Percentiles rank a stretch among this genome's conserved stretches.
Evolutionary conservation across 2,329 filamentous ascomycete species (phyloP).

Genomic region (Penicillium janthinellum): DNA sequence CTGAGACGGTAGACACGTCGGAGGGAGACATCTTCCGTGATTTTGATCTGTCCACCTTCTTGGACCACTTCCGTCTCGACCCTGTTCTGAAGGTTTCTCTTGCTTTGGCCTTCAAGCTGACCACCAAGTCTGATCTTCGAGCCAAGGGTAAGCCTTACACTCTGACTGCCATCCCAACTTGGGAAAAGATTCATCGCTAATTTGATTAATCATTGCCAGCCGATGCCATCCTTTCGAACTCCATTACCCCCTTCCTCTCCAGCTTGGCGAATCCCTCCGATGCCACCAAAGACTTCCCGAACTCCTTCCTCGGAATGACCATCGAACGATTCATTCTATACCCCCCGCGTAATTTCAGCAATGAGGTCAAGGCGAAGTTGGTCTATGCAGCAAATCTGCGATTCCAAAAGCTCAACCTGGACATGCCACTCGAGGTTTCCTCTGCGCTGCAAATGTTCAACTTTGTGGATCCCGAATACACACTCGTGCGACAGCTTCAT

Average conservation of each 20-base stretch:
- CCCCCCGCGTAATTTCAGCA: slow-evolving; percentile 82
- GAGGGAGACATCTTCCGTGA: slow-evolving; percentile 94
- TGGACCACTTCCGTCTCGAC: slow-evolving; percentile 95
- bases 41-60: slow-evolving; percentile 92
- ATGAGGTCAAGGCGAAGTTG: slow-evolving; percentile 69
- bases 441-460: slow-evolving; percentile 50
- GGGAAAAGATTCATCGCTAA: not conserved
- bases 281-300: slow-evolving; percentile 65
- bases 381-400: slow-evolving; percentile 66
- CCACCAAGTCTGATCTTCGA: slow-evolving; percentile 77
- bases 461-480: slow-evolving; percentile 43
- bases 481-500: slow-evolving; percentile 68
- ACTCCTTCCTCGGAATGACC: slow-evolving; percentile 74
- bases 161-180: not conserved
- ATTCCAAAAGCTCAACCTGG: slow-evolving; percentile 62
- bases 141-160: slow-evolving; percentile 70
- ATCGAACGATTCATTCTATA: slow-evolving; percentile 86
- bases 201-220: slow-evolving; percentile 55
- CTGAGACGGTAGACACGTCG: slow-evolving; percentile 85
- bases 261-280: slow-evolving; percentile 68
- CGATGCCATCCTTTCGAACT: slow-evolving; percentile 84
- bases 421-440: slow-evolving; percentile 47
- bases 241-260: slow-evolving; percentile 75
- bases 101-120: slow-evolving; percentile 82
- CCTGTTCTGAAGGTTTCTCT: slow-evolving; percentile 84